phyloP scores from a whole-genome alignment of 495 filamentous ascomycete genomes.

The Penicillium arizonense region DNA sequence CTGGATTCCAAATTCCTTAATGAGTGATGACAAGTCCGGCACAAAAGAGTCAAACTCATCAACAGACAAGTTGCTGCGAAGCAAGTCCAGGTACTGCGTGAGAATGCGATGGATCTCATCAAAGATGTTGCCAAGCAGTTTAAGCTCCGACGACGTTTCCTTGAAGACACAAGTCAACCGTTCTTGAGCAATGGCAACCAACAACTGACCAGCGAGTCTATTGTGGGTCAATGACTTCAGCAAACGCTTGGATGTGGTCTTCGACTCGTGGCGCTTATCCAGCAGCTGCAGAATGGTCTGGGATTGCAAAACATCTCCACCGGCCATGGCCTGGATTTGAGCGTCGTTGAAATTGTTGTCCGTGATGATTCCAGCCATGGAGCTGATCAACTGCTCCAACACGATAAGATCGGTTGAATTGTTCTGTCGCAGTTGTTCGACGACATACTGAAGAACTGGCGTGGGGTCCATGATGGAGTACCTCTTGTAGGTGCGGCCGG shows the following conservation, averaged over 20 bases:
- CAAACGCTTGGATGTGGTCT: constrained; percentile 67
- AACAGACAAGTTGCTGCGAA: constrained; percentile 72
- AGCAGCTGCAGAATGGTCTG: constrained; percentile 74
- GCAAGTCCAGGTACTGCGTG: constrained; percentile 82
- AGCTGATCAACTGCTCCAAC: constrained; percentile 79
- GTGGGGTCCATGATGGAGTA: constrained; percentile 77
- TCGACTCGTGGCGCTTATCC: constrained; percentile 72
- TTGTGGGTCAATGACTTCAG: constrained; percentile 74
- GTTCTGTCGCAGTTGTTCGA: constrained; percentile 73
- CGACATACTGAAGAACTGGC: constrained; percentile 86
- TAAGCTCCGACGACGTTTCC: constrained; percentile 66
- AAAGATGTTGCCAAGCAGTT: constrained; percentile 78
- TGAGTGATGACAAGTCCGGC: constrained; percentile 70
- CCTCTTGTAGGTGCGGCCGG: constrained; percentile 81
- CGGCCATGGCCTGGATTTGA: constrained; percentile 82
- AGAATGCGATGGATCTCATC: constrained; percentile 87
- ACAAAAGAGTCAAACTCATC: constrained; percentile 79
- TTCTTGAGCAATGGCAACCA: constrained; percentile 89
- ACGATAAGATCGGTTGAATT: constrained; percentile 86
- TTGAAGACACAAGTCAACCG: constrained; percentile 75
- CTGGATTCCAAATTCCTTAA: constrained; percentile 78
- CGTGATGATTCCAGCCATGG: constrained; percentile 89
- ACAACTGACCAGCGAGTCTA: constrained; percentile 69
- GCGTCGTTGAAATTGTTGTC: constrained; percentile 81
- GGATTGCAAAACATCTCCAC: constrained; percentile 73